Evolutionary conservation across 2,329 filamentous ascomycete genomes (phyloP), one percentile per base, ranked within the genome.

Genomic region (Didymella exigua): DNA sequence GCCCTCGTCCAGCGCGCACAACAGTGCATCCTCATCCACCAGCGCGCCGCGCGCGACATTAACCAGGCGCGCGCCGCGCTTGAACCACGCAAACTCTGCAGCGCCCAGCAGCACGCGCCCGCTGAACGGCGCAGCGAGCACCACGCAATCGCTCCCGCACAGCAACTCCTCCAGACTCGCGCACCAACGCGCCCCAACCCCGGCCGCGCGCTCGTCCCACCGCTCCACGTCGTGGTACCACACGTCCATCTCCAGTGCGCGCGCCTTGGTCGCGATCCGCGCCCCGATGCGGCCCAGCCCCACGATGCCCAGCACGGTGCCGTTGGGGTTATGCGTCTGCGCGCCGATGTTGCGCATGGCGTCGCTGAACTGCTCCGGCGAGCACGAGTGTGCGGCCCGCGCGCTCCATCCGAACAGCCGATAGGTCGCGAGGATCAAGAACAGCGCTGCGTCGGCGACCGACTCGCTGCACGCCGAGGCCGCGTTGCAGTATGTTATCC

Each of bases 401-500:
- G 84, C 81, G 58, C 83, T 87, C 84, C 87, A 90, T 1, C 84
- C 80, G 11, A 91, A 81, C 40, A 84, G 81, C 46, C 89, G 86
- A 77, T 90, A 91, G 13, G 84, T 86, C 8, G 84, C 83, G 44
- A 92, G 82, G 62, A 91, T 84, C 63, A 89, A 82, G 66, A 86
- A 86, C 34, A 90, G 79, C 16, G 87, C 85, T 58, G 89, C 85
- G 71, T 91, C 89, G 45, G 88, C 88, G 1, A 91, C 88, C 4
- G 88, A 85, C 66, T 91, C 89, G 6, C 86, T 86, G 30, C 87
- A 87, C 0, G 88, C 87, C 1, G 85, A 81, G 1, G 87, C 88
- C 2, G 85, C 83, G 75, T 91, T 91, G 78, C 88, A 91, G 75
- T 91, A 91, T 46, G 88, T 75, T 58, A 89, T 83, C 31, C 85